Percentiles rank a stretch among this genome's conserved stretches.
phyloP scores from a whole-genome alignment of 2,329 filamentous ascomycete genomes.

The Periconia digitata region DNA sequence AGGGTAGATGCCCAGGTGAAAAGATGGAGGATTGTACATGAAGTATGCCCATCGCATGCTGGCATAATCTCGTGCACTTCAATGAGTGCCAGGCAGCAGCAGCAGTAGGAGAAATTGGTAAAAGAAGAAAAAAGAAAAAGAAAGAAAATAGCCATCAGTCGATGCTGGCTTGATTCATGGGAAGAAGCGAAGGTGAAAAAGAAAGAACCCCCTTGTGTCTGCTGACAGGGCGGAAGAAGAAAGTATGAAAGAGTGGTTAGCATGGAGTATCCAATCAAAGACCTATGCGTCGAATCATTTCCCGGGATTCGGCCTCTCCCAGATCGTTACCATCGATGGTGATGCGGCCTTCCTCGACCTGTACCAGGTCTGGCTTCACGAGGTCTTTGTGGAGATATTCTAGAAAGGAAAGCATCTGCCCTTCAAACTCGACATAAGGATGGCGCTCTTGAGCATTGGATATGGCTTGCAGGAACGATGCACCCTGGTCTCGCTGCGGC shows the following conservation, averaged over 20 bases:
- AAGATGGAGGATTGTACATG: neutral
- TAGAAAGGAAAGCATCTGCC: slow-evolving; percentile 46
- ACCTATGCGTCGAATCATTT: slow-evolving; percentile 37
- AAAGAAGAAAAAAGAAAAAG: too few relatives aligned
- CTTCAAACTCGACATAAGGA: slow-evolving; percentile 44
- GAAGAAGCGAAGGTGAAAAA: neutral
- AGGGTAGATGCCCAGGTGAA: too few relatives aligned
- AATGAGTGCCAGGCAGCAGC: neutral
- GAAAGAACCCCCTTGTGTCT: neutral
- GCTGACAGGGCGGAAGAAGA: too few relatives aligned
- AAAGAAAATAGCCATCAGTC: too few relatives aligned
- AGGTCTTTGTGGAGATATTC: slow-evolving; percentile 46
- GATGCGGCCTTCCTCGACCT: slow-evolving; percentile 53
- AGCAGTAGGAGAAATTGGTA: neutral
- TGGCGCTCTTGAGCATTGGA: slow-evolving; percentile 31
- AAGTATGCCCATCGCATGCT: neutral
- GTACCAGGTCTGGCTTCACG: slow-evolving; percentile 52
- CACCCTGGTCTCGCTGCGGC: slow-evolving; percentile 19
- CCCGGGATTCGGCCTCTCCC: slow-evolving; percentile 30
- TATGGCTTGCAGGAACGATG: slow-evolving; percentile 22
- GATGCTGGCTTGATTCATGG: neutral
- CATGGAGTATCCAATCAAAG: too few relatives aligned
- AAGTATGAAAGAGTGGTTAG: too few relatives aligned
- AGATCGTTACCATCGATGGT: slow-evolving; percentile 35
- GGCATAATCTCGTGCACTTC: neutral